phyloP scores from a whole-genome alignment of 2,329 filamentous ascomycete species.

The Ceratocystis ficicola region DNA sequence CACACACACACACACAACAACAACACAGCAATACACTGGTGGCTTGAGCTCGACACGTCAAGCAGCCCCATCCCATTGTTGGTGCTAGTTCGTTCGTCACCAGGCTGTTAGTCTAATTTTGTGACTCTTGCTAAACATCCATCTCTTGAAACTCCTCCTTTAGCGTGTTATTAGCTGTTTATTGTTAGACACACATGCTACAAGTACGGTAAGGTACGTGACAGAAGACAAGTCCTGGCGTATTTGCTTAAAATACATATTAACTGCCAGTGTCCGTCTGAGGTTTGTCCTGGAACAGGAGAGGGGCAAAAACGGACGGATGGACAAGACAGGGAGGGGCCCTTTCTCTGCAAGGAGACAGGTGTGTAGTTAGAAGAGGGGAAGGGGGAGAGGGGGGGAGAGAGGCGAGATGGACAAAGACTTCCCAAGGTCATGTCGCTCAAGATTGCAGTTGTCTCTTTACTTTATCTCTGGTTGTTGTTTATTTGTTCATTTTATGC shows the following conservation, averaged over 20 bases:
- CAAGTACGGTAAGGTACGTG: not conserved
- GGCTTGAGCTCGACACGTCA: not conserved
- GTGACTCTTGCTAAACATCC: not conserved
- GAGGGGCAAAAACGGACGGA: not conserved
- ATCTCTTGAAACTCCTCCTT: not conserved
- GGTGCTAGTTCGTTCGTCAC: too few species aligned
- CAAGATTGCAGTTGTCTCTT: not conserved
- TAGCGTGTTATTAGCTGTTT: not conserved
- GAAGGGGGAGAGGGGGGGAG: too few species aligned
- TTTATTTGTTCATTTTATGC: not conserved
- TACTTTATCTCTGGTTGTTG: not conserved
- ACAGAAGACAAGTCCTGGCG: not conserved
- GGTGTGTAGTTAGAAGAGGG: not conserved
- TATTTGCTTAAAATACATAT: not conserved
- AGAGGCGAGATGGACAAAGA: too few species aligned
- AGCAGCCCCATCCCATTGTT: not conserved
- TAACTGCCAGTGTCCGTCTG: not conserved
- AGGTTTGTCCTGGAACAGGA: constrained; percentile 4
- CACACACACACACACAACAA: too few species aligned
- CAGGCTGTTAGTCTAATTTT: too few species aligned
- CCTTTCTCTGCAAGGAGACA: not conserved
- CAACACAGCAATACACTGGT: too few species aligned
- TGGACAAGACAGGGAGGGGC: not conserved
- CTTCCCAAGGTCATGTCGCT: not conserved
- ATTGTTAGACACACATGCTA: not conserved